Base-by-base conservation (phyloP, 257 asterid species). In the Petunia axillaris region DNA sequence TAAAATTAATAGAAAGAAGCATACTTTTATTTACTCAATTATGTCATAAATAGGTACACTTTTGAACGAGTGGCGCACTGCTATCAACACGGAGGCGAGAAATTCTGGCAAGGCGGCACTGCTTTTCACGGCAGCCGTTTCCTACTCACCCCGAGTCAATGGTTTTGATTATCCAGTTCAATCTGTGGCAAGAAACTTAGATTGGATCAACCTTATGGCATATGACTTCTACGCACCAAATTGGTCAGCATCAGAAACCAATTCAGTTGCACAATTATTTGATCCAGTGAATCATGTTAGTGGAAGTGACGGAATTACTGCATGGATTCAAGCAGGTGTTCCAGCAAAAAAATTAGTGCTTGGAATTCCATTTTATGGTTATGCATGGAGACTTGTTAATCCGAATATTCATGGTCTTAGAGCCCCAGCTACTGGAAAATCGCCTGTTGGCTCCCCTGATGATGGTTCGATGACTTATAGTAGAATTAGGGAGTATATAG, bases 341-440 rank as follows among this genome's bases (percentile, higher is more conserved):
- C 37, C 77, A 6, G 81, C 85, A 0, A 83, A 64, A 8, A 88
- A 87, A 13, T 57, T 90, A 9, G 94, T 67, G 0, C 86, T 88
- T 0, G 94, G 92, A 3, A 8, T 90, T 25, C 92, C 91, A 36
- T 87, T 85, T 80, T 87, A 88, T 35, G 94, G 92, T 3, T 85
- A 90, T 57, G 89, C 85, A 1, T 90, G 90, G 89, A 81, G 16
- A 3, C 67, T 90, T 84, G 85, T 82, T 0, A 75, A 84, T 35
- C 68, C 88, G 0, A 85, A 65, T n/a, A 87, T 84, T 36, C 86
- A 85, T 8, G 90, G 88, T 8, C 25, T 88, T 3, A 35, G 62
- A 67, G 91, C 92, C 0, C 91, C 94, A 44, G 90, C 91, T 0
- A 78, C 53, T 2, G 90, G 90, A 15, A 70, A 37, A 41, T 40